Base-by-base conservation (phyloP, 1,284 basidiomycete genomes). In the Erythrobasidium hasegawianum region DNA sequence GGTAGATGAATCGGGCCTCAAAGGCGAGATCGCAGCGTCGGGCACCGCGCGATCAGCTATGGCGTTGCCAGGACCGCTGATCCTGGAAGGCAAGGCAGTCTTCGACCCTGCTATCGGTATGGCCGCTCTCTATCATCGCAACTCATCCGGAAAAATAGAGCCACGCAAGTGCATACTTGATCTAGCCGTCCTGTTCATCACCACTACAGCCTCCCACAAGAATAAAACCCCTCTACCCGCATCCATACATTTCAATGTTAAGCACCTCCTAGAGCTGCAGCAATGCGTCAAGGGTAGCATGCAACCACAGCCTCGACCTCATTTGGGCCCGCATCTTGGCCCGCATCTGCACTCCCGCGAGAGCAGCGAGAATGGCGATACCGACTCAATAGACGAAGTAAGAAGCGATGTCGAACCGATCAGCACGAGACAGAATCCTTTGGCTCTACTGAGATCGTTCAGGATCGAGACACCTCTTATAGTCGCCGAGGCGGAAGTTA, bases 101-200 rank as follows among this genome's bases (percentile, higher is more conserved):
- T 65, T 65, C 20, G 62, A 65, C 45, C 62, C 62, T 5, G 24
- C 62, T n/a, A 65, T 65, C 47, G 62, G 62, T 16, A 58, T 65
- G 22, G 62, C 62, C 1, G 62, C 43, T 11, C 45, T 65, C 1
- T 65, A 65, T 39, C 62, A 65, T 26, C 62, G 62, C 20, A 53
- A 58, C 16, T 43, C 55, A 9, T 14, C 22, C 10, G 55, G 56
- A 14, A 16, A 20, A 14, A 27, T 65, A 5, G 62, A 57, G 33
- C 62, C 62, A 2, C 55, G 62, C 22, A 57, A 65, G 24, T 52
- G 27, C 45, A 58, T 58, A 16, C 45, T 65, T 1, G 62, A 52
- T 24, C 27, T 65, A 9, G 56, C 41, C 14, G 39, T 65, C 22
- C 14, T 45, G 3, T 65, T 65, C 33, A 41, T 58, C 13, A 26